These are phyloP conservation scores for Cladosporium sp. DNA, from an alignment of 2,329 filamentous ascomycete genomes.

Conservation along the genomic window DNA sequence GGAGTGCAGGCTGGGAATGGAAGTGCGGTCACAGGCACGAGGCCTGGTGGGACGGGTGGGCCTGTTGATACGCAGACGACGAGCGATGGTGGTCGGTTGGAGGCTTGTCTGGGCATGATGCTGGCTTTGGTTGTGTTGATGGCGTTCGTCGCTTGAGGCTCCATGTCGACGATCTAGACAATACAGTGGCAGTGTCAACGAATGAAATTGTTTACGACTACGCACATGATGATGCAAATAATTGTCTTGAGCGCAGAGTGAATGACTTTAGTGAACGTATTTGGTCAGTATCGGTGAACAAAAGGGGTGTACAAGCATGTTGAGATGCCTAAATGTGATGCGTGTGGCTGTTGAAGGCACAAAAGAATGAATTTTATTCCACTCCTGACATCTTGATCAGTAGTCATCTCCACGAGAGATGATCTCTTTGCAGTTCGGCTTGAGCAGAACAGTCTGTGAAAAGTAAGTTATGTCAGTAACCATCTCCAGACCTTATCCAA, in stretches of 20 bases:
- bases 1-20: conserved; percentile 9
- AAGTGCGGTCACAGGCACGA: neutral
- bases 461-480: neutral
- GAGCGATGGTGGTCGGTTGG: neutral
- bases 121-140: neutral
- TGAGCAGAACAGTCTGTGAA: conserved; percentile 42
- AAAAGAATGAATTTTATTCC: neutral
- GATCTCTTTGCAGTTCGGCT: conserved; percentile 39
- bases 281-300: neutral
- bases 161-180: too few species aligned
- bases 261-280: neutral
- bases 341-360: neutral
- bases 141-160: neutral
- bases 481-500: neutral
- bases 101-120: neutral
- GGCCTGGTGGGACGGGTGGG: neutral
- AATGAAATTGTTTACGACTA: too few species aligned
- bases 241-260: too few species aligned
- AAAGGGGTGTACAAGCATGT: neutral
- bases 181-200: too few species aligned
- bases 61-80: conserved; percentile 12
- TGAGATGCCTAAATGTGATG: neutral
- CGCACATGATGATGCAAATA: neutral
- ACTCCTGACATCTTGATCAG: conserved; percentile 11
- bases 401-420: conserved; percentile 39